Conservation (phyloP, 2,329 filamentous ascomycete species). For the Didymellaceae sp. region DNA sequence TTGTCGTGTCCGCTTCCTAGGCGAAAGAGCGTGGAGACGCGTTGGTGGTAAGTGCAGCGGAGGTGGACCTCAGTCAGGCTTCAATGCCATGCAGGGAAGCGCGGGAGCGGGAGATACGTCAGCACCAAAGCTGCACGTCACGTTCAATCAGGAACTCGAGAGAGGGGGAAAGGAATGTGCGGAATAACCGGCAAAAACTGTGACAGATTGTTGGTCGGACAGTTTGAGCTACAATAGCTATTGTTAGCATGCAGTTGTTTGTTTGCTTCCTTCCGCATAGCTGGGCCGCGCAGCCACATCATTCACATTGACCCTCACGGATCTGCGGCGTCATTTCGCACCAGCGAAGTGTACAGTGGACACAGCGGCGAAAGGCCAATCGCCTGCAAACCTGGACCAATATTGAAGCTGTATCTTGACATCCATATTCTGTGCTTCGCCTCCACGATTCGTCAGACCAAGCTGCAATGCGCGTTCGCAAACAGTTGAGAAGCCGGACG, state of each 20-base stretch:
- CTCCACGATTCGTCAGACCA: no score
- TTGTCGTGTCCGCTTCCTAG: conserved; percentile 1
- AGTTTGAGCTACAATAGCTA: no score
- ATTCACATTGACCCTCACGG: not conserved
- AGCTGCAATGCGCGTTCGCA: no score
- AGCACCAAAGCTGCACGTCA: conserved; percentile 12
- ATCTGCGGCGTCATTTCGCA: conserved; percentile 2
- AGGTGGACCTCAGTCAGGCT: conserved; percentile 16
- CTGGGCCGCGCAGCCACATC: conserved; percentile 8
- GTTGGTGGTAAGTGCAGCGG: not conserved
- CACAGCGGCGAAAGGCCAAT: no score
- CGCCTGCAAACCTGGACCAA: no score
- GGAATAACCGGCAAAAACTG: not conserved
- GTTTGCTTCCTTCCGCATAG: conserved; percentile 1
- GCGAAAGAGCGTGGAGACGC: conserved; percentile 5
- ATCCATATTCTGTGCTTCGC: no score
- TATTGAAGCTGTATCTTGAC: no score
- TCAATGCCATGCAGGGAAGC: conserved; percentile 14
- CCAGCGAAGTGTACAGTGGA: no score
- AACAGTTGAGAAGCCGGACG: no score
- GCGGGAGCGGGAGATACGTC: conserved; percentile 8
- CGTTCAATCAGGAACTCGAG: conserved; percentile 3
- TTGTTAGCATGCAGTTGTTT: no score
- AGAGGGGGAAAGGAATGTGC: not conserved
- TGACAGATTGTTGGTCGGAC: no score